Conservation (phyloP, 352 stramenopile species). For the Paralagenidium karlingii region DNA sequence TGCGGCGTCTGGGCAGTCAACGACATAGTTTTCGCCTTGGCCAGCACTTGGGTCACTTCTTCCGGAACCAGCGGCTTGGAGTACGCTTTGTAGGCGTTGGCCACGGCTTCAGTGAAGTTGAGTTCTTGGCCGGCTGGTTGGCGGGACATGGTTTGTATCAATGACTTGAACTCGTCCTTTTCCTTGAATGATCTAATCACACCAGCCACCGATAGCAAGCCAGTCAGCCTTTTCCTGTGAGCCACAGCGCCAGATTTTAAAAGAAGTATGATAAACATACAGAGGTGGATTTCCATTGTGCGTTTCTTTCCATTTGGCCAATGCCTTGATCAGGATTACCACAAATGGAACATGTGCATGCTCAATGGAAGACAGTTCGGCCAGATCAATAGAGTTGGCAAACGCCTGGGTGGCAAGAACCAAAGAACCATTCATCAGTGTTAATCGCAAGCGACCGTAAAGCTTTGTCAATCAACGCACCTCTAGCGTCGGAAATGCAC, state of each 20-base stretch:
- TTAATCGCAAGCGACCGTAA: background rate
- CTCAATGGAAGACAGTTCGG: constrained; percentile 63
- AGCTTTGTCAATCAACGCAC: background rate
- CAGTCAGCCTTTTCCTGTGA: too few relatives aligned
- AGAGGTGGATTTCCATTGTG: constrained; percentile 35
- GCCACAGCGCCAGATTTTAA: too few relatives aligned
- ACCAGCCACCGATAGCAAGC: background rate
- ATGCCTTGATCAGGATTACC: constrained; percentile 78
- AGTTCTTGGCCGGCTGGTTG: constrained; percentile 69
- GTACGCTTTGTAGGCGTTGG: constrained; percentile 91
- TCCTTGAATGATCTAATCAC: constrained; percentile 46
- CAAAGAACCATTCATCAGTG: background rate
- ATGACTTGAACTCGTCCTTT: constrained; percentile 85
- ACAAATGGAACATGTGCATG: constrained; percentile 91
- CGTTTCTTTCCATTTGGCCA: constrained; percentile 33
- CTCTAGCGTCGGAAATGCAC: constrained; percentile 65
- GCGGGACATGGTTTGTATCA: constrained; percentile 44
- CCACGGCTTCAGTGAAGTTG: constrained; percentile 92
- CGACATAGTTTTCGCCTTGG: constrained; percentile 14
- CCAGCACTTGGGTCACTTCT: constrained; percentile 61
- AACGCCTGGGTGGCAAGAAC: constrained; percentile 19
- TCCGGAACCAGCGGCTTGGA: constrained; percentile 58
- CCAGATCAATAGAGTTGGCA: constrained; percentile 39
- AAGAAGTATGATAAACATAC: background rate
- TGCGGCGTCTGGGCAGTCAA: constrained; percentile 27